Percentiles rank a stretch among this genome's conserved stretches.
These are phyloP conservation scores for Parachaetomium inaequale DNA, from an alignment of 495 filamentous ascomycete genomes.

Conservation along the genomic window DNA sequence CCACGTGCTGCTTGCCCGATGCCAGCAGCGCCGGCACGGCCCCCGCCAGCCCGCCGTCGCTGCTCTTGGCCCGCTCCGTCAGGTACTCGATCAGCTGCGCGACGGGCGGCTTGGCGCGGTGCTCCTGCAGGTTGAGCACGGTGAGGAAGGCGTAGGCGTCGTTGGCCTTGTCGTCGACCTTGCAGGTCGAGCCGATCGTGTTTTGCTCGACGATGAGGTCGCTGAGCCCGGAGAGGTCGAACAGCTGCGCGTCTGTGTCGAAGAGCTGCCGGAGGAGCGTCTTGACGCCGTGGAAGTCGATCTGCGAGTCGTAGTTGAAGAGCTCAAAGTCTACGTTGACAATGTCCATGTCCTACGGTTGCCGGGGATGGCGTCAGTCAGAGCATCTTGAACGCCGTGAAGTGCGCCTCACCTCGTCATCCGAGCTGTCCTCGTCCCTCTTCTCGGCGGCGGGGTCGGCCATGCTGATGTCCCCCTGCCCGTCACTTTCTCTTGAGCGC, in stretches of 20 bases:
- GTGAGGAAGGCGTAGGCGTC: slow-evolving; percentile 95
- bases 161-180: slow-evolving; percentile 87
- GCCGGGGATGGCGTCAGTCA: background rate
- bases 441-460: slow-evolving; percentile 11
- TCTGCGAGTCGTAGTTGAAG: slow-evolving; percentile 86
- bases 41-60: slow-evolving; percentile 17
- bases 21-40: slow-evolving; percentile 24
- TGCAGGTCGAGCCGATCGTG: slow-evolving; percentile 87
- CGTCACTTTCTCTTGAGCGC: slow-evolving; percentile 28
- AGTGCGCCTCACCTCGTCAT: slow-evolving; percentile 14
- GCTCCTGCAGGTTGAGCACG: slow-evolving; percentile 78
- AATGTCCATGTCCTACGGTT: slow-evolving; percentile 75
- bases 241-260: slow-evolving; percentile 76
- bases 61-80: slow-evolving; percentile 49
- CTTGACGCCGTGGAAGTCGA: slow-evolving; percentile 95
- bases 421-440: slow-evolving; percentile 14
- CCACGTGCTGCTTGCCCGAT: slow-evolving; percentile 56
- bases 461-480: slow-evolving; percentile 20
- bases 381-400: background rate
- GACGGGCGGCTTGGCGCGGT: slow-evolving; percentile 69
- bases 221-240: slow-evolving; percentile 80
- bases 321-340: slow-evolving; percentile 97
- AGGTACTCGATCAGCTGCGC: slow-evolving; percentile 70
- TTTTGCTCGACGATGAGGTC: slow-evolving; percentile 89
- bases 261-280: slow-evolving; percentile 89